phyloP scores from a whole-genome alignment of 495 filamentous ascomycete genomes.

The Daldinia vernicosa region DNA sequence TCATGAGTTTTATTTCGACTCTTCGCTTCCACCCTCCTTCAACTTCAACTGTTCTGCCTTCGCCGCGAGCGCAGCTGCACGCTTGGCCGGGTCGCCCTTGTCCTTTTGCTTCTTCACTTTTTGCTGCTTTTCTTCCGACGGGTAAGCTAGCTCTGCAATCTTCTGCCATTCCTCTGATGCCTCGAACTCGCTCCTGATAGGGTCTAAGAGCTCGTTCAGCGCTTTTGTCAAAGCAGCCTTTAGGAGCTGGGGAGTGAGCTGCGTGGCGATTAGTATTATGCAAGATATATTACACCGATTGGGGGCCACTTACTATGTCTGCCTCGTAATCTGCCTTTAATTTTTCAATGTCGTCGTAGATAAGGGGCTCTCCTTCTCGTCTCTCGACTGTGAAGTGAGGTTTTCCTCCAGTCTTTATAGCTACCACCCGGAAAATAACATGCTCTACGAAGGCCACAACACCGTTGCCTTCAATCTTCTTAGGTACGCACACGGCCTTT shows the following conservation, averaged over 20 bases:
- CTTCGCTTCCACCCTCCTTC: slow-evolving; percentile 18
- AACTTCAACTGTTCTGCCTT: slow-evolving; percentile 37
- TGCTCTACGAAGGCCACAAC: slow-evolving; percentile 83
- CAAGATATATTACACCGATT: background rate
- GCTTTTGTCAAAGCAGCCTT: slow-evolving; percentile 78
- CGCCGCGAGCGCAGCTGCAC: slow-evolving; percentile 36
- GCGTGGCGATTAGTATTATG: slow-evolving; percentile 30
- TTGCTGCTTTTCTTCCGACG: slow-evolving; percentile 65
- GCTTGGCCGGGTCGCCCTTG: slow-evolving; percentile 63
- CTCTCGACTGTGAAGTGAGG: slow-evolving; percentile 66
- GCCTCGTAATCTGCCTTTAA: slow-evolving; percentile 80
- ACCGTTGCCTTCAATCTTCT: slow-evolving; percentile 84
- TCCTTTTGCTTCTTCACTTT: slow-evolving; percentile 87
- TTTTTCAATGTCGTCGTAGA: slow-evolving; percentile 76
- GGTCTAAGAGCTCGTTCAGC: slow-evolving; percentile 74
- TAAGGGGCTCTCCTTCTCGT: slow-evolving; percentile 73
- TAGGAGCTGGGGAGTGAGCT: slow-evolving; percentile 85
- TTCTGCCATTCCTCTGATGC: slow-evolving; percentile 81
- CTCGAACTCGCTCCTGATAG: slow-evolving; percentile 77
- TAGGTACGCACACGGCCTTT: slow-evolving; percentile 80
- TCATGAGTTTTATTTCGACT: slow-evolving; percentile 21
- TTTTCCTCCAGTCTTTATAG: slow-evolving; percentile 55
- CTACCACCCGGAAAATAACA: slow-evolving; percentile 76
- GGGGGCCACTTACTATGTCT: slow-evolving; percentile 71
- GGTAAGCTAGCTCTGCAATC: slow-evolving; percentile 83